Percentiles rank a stretch among this genome's conserved stretches.
Conservation (phyloP, 2,329 filamentous ascomycete species). For the Pseudogymnoascus sp. region DNA sequence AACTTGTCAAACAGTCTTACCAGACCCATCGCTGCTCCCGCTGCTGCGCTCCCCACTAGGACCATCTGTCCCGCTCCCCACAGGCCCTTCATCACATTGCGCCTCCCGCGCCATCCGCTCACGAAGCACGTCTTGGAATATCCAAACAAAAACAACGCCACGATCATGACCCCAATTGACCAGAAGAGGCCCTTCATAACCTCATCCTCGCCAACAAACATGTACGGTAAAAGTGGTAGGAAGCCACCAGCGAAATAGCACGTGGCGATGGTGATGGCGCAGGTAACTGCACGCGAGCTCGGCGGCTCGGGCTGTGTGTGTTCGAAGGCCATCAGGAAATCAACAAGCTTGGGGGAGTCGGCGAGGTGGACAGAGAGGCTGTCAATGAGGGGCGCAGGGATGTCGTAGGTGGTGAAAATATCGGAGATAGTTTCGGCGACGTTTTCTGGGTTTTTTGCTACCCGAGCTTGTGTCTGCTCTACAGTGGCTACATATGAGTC, state of each 20-base stretch:
- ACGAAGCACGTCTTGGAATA: conserved; percentile 55
- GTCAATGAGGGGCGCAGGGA: conserved; percentile 25
- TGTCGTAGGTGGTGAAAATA: conserved; percentile 29
- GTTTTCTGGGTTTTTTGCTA: conserved; percentile 21
- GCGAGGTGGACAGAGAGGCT: conserved; percentile 31
- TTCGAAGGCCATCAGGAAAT: conserved; percentile 35
- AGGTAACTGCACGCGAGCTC: conserved; percentile 30
- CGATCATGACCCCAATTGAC: conserved; percentile 52
- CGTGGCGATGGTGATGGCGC: conserved; percentile 47
- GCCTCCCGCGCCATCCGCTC: conserved; percentile 29
- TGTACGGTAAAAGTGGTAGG: conserved; percentile 49
- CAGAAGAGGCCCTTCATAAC: conserved; percentile 46
- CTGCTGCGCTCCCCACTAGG: conserved; percentile 32
- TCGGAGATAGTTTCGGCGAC: conserved; percentile 27
- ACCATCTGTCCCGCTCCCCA: conserved; percentile 36
- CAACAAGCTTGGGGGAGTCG: conserved; percentile 28
- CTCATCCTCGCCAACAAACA: conserved; percentile 36
- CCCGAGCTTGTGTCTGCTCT: conserved; percentile 23
- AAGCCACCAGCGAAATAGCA: conserved; percentile 52
- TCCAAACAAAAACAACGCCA: conserved; percentile 57
- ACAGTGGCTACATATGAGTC: conserved; percentile 27
- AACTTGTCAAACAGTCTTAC: conserved; percentile 27
- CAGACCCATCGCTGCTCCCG: conserved; percentile 34
- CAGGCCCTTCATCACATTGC: conserved; percentile 23
- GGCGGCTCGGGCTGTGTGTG: conserved; percentile 27